These are phyloP conservation scores for Geotrichum restrictum DNA, from an alignment of 1,139 yeast genomes.

Conservation along the genomic window DNA sequence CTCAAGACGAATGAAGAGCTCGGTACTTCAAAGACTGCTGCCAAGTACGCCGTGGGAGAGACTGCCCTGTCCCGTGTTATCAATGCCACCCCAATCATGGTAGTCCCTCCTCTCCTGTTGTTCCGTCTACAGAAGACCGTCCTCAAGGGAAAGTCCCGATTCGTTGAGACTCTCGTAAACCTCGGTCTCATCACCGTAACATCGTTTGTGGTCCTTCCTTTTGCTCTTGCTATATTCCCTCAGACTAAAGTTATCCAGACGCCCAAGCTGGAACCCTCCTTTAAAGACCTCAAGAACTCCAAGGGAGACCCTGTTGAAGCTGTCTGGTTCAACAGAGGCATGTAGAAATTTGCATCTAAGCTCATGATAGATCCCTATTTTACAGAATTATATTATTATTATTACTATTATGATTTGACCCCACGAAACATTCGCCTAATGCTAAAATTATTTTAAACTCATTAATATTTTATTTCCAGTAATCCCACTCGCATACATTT, in stretches of 20 bases:
- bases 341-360: constrained; percentile 41
- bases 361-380: background rate
- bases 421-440: background rate
- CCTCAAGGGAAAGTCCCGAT: constrained; percentile 52
- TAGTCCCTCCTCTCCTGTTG: constrained; percentile 79
- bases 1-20: constrained; percentile 48
- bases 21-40: constrained; percentile 83
- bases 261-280: constrained; percentile 56
- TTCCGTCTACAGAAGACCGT: constrained; percentile 66
- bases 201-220: constrained; percentile 82
- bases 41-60: constrained; percentile 89
- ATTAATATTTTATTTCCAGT: constrained; percentile 43
- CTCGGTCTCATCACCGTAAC: constrained; percentile 82
- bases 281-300: constrained; percentile 57
- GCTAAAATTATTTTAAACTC: background rate
- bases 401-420: background rate
- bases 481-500: constrained; percentile 50
- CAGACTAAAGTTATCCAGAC: constrained; percentile 67
- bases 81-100: constrained; percentile 97
- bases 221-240: constrained; percentile 93
- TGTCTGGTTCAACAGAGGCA: constrained; percentile 90
- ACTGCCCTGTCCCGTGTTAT: constrained; percentile 93
- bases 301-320: constrained; percentile 56
- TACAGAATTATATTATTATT: background rate
- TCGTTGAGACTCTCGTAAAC: constrained; percentile 65